phyloP scores from a whole-genome alignment of 1,284 basidiomycete genomes.

The Puccinia polysora region DNA sequence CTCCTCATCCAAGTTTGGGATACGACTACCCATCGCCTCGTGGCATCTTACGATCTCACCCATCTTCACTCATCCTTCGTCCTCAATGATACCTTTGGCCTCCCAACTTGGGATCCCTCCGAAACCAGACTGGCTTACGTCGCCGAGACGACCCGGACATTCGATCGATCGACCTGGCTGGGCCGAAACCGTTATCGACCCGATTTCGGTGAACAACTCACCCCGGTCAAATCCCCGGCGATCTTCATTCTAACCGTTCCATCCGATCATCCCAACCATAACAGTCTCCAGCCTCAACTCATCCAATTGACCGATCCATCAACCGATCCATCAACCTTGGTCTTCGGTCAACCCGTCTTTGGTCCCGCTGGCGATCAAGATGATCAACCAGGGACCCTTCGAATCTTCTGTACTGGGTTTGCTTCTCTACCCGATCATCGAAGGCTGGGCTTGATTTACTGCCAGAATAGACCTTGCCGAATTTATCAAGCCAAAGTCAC shows the following conservation, averaged over 20 bases:
- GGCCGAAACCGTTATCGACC: slow-evolving; percentile 25
- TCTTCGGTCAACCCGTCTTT: slow-evolving; percentile 28
- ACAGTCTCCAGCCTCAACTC: neutral
- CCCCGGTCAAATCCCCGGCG: slow-evolving; percentile 13
- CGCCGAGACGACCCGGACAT: slow-evolving; percentile 3
- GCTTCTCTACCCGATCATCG: slow-evolving; percentile 61
- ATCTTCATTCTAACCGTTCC: slow-evolving; percentile 5
- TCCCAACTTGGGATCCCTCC: slow-evolving; percentile 18
- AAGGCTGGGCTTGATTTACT: slow-evolving; percentile 62
- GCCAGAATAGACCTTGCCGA: slow-evolving; percentile 62
- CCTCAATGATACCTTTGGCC: slow-evolving; percentile 24
- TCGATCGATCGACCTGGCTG: slow-evolving; percentile 1
- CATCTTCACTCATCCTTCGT: slow-evolving; percentile 18
- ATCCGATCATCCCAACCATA: too few species aligned
- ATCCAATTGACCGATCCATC: slow-evolving; percentile 17
- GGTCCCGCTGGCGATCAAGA: neutral
- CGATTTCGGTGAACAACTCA: slow-evolving; percentile 37
- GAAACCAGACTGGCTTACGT: slow-evolving; percentile 28
- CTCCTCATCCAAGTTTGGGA: slow-evolving; percentile 30
- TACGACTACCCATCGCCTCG: neutral
- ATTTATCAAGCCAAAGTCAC: slow-evolving; percentile 57
- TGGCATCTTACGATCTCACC: slow-evolving; percentile 13
- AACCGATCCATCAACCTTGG: neutral
- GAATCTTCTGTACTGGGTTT: slow-evolving; percentile 63
- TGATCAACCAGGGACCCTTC: neutral